Conservation (phyloP, 352 stramenopile genomes). For the Phytopythium chamaehyphon region DNA sequence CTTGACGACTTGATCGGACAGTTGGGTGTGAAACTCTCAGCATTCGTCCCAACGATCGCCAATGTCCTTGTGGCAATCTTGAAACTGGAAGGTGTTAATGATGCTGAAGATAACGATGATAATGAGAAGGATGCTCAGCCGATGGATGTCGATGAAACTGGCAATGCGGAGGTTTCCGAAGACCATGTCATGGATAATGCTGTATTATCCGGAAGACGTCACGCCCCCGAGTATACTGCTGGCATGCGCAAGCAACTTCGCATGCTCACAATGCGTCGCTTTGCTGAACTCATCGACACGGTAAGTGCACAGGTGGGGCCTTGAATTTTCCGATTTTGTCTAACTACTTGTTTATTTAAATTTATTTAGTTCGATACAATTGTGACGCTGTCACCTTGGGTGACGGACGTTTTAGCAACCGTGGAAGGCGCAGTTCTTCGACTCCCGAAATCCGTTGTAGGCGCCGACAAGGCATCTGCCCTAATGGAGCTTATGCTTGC, state of each 20-base stretch:
- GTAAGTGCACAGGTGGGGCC: no score
- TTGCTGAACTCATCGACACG: constrained; percentile 72
- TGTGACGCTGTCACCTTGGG: constrained; percentile 59
- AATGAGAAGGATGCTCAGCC: no score
- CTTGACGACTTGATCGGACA: constrained; percentile 85
- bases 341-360: background rate
- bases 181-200: constrained; percentile 17
- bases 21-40: constrained; percentile 77
- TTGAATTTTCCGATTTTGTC: no score
- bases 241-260: constrained; percentile 79
- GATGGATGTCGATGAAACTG: constrained; percentile 12
- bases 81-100: constrained; percentile 32
- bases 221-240: constrained; percentile 16
- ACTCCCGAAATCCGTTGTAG: constrained; percentile 65
- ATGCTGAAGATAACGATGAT: constrained; percentile 13
- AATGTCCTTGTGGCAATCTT: constrained; percentile 77
- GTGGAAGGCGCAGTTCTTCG: constrained; percentile 58
- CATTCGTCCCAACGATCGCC: constrained; percentile 76
- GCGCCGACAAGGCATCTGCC: constrained; percentile 69
- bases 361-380: constrained; percentile 58
- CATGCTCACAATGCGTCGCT: constrained; percentile 67
- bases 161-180: constrained; percentile 13
- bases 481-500: constrained; percentile 73
- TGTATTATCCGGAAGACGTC: background rate
- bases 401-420: constrained; percentile 38